Conservation (phyloP, 306 rosid species). For the Fagus crenata region DNA sequence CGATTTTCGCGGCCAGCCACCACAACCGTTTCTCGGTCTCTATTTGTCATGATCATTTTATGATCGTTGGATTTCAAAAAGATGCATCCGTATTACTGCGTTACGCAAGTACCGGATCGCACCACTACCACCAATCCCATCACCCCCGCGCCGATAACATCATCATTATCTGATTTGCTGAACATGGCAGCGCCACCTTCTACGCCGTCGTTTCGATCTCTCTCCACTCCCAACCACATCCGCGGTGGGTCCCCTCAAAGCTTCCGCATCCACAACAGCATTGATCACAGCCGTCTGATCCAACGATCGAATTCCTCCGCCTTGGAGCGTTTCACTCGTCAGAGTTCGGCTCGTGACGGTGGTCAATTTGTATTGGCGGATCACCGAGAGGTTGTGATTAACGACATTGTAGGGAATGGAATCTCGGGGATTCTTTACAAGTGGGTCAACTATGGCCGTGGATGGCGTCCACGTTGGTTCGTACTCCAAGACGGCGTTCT, state of each 20-base stretch:
- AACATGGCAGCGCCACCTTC: neutral
- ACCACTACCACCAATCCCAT: neutral
- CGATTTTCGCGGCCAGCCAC: conserved; percentile 27
- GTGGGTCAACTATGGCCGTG: conserved; percentile 58
- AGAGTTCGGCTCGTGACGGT: neutral
- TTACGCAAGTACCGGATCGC: neutral
- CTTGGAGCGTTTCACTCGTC: conserved; percentile 27
- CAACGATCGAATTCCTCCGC: conserved; percentile 33
- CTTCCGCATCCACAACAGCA: conserved; percentile 4
- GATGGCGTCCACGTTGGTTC: conserved; percentile 58
- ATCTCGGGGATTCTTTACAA: conserved; percentile 45
- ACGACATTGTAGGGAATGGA: conserved; percentile 49
- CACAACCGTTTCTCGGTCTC: neutral
- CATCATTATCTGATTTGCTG: neutral
- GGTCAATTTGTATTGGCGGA: neutral
- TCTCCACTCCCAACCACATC: neutral
- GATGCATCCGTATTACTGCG: neutral
- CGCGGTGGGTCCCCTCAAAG: no score
- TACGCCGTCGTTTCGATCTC: conserved; percentile 24
- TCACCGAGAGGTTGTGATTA: conserved; percentile 34
- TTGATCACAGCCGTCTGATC: neutral
- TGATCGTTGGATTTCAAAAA: neutral
- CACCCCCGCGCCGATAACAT: neutral
- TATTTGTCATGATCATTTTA: neutral
- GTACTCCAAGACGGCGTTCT: conserved; percentile 49